Conservation (phyloP, 352 stramenopile genomes). For the Pythium aphanidermatum region DNA sequence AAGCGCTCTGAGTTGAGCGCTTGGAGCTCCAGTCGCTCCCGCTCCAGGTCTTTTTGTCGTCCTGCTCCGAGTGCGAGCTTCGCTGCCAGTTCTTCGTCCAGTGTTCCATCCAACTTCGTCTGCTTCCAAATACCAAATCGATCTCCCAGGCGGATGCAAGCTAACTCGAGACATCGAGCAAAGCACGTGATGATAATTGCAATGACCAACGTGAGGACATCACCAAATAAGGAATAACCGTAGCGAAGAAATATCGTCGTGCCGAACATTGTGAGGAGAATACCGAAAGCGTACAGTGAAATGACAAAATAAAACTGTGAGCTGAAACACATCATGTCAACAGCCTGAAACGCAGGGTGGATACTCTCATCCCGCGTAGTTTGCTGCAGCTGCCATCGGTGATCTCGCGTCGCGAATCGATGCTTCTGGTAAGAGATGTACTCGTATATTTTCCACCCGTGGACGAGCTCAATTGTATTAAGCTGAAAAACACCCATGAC, state of each 20-base stretch:
- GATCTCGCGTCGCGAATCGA: conserved; percentile 91
- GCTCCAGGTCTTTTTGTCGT: conserved; percentile 91
- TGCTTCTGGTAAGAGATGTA: conserved; percentile 96
- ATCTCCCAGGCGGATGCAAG: conserved; percentile 67
- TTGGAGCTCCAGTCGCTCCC: conserved; percentile 93
- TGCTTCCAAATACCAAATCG: conserved; percentile 89
- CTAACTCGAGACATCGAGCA: conserved; percentile 54
- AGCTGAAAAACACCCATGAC: conserved; percentile 93
- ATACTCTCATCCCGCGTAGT: conserved; percentile 91
- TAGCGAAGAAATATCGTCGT: conserved; percentile 92
- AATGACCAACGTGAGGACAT: conserved; percentile 89
- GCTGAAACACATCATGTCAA: conserved; percentile 96
- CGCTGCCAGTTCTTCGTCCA: conserved; percentile 94
- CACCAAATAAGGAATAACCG: conserved; percentile 91
- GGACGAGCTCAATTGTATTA: conserved; percentile 94
- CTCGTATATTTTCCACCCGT: conserved; percentile 97
- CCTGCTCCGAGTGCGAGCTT: conserved; percentile 94
- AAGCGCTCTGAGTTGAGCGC: conserved; percentile 97
- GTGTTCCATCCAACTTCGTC: conserved; percentile 88
- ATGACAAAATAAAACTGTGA: conserved; percentile 92
- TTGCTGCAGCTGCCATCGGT: conserved; percentile 89
- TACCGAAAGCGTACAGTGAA: conserved; percentile 75
- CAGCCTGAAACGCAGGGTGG: conserved; percentile 86
- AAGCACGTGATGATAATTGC: conserved; percentile 76
- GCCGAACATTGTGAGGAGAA: conserved; percentile 91